Conservation (phyloP, 208 protist genomes). For the Trypanosoma avium region DNA sequence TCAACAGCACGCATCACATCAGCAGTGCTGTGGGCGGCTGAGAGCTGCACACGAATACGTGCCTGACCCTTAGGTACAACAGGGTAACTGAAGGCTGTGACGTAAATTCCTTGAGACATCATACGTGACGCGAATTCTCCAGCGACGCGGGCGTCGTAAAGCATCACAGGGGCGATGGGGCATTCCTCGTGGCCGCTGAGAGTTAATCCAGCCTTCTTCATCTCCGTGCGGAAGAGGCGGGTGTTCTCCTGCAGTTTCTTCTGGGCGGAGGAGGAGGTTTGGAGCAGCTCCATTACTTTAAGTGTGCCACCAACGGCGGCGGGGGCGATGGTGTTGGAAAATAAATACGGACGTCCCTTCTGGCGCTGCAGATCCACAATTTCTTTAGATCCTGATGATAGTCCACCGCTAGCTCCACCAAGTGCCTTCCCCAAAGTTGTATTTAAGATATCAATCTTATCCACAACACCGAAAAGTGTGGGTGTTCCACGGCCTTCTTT, state of each 20-base stretch:
- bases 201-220: slow-evolving; percentile 65
- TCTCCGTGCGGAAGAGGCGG: slow-evolving; percentile 52
- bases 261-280: slow-evolving; percentile 23
- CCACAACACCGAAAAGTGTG: slow-evolving; percentile 50
- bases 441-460: slow-evolving; percentile 77
- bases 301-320: slow-evolving; percentile 69
- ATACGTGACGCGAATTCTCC: slow-evolving; percentile 78
- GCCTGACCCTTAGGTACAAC: slow-evolving; percentile 81
- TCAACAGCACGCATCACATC: slow-evolving; percentile 69
- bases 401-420: slow-evolving; percentile 63
- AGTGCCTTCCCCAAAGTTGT: slow-evolving; percentile 83
- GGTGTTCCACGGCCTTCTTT: slow-evolving; percentile 61
- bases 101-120: slow-evolving; percentile 87
- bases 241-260: slow-evolving; percentile 66
- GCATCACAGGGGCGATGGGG: slow-evolving; percentile 83
- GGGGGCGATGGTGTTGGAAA: slow-evolving; percentile 87
- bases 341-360: slow-evolving; percentile 82
- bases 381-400: slow-evolving; percentile 46
- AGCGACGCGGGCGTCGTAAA: slow-evolving; percentile 78
- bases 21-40: slow-evolving; percentile 73
- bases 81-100: slow-evolving; percentile 88
- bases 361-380: slow-evolving; percentile 84
- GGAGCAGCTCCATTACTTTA: slow-evolving; percentile 60
- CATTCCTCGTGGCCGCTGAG: slow-evolving; percentile 58
- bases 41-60: slow-evolving; percentile 89